A percentile compares a stretch with the other conserved stretches of the same genome.
Evolutionary conservation across 2,329 filamentous ascomycete species (phyloP).

Genomic region (Alternaria arborescens): DNA sequence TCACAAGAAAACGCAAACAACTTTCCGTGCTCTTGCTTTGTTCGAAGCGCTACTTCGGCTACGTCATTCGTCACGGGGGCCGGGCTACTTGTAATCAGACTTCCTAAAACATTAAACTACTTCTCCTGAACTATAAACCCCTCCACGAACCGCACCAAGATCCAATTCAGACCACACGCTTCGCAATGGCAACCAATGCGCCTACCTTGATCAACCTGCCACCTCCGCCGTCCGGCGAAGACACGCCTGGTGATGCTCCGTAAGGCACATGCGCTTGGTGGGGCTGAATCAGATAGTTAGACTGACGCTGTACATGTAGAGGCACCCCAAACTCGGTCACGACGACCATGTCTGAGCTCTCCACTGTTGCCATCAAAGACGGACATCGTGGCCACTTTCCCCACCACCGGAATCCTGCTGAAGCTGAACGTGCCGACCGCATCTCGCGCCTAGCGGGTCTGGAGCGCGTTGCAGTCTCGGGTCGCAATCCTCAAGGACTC

Average conservation of each 20-base stretch:
- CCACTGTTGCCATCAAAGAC: constrained; percentile 95
- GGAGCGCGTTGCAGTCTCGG: constrained; percentile 82
- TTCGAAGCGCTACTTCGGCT: constrained; percentile 5
- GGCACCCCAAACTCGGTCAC: constrained; percentile 93
- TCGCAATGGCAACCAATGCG: constrained; percentile 49
- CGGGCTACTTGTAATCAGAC: constrained; percentile 6
- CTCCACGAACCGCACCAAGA: constrained; percentile 2
- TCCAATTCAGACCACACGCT: constrained; percentile 4
- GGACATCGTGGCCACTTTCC: constrained; percentile 85
- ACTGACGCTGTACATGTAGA: constrained; percentile 56
- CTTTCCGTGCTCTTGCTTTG: constrained; percentile 3
- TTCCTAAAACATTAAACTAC: constrained; percentile 10
- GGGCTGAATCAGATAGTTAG: constrained; percentile 13
- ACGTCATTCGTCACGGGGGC: constrained; percentile 18
- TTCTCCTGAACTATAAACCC: constrained; percentile 17
- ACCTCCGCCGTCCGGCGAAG: constrained; percentile 80
- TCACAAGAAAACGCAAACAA: neutral
- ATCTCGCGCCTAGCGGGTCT: constrained; percentile 95
- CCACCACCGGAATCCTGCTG: constrained; percentile 73
- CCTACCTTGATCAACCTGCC: constrained; percentile 85
- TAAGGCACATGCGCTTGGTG: constrained; percentile 58
- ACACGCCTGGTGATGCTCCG: constrained; percentile 90
- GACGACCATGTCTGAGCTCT: constrained; percentile 89
- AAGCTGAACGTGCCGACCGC: constrained; percentile 91
- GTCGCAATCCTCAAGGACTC: constrained; percentile 59